These are phyloP conservation scores for Starmerella geochares DNA, from an alignment of 805 yeast genomes.

Conservation along the genomic window DNA sequence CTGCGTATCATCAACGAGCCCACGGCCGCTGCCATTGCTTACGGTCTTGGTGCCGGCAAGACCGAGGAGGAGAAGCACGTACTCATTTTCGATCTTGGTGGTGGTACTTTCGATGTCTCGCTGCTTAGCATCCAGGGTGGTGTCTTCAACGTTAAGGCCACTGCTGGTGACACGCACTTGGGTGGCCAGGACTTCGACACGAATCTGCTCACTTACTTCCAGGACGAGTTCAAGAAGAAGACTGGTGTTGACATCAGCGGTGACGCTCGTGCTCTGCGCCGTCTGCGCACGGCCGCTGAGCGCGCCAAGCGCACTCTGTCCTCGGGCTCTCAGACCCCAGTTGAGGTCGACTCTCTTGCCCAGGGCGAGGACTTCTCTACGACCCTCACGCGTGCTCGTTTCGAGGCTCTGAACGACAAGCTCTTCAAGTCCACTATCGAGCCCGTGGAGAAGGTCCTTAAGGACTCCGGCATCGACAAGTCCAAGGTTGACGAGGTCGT, in stretches of 20 bases:
- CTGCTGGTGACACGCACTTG: conserved; percentile 98
- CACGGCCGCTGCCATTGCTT: conserved; percentile 95
- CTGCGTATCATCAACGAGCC: conserved; percentile 82
- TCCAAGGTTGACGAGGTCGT: conserved; percentile 86
- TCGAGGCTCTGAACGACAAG: conserved; percentile 90
- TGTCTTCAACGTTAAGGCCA: conserved; percentile 92
- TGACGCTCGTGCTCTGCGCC: conserved; percentile 93
- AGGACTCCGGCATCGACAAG: conserved; percentile 81
- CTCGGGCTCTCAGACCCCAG: conserved; percentile 89
- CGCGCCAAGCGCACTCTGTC: conserved; percentile 98
- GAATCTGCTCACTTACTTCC: conserved; percentile 87
- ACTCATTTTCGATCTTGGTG: conserved; percentile 89
- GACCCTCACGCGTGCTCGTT: conserved; percentile 93
- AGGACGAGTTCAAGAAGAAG: conserved; percentile 91
- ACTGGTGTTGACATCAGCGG: conserved; percentile 79
- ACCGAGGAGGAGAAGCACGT: conserved; percentile 76
- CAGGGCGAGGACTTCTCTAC: conserved; percentile 94
- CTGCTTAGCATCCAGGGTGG: conserved; percentile 87
- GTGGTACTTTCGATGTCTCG: conserved; percentile 97
- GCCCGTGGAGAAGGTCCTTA: conserved; percentile 90
- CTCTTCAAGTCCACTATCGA: conserved; percentile 86
- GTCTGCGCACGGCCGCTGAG: conserved; percentile 98
- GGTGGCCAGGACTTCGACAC: conserved; percentile 99
- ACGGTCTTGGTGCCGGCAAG: conserved; percentile 88
- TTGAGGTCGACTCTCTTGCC: conserved; percentile 89